Conservation (phyloP, 768 basidiomycete genomes). For the Cytidiella melzeri region DNA sequence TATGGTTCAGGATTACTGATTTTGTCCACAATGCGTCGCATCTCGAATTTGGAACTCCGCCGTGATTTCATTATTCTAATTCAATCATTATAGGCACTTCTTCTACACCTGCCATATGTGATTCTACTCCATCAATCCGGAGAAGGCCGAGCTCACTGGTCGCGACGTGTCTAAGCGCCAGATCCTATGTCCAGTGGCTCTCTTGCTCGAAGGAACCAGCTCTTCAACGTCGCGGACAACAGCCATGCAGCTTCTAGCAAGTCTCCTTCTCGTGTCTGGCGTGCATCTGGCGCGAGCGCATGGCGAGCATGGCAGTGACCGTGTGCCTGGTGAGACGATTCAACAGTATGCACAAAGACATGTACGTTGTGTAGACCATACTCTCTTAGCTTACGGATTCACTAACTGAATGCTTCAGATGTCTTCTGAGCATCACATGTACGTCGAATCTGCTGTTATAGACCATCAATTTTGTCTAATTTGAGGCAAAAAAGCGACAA, state of each 20-base stretch:
- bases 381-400: neutral
- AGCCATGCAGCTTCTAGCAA: conserved; percentile 45
- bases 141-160: neutral
- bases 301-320: conserved; percentile 54
- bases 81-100: no score
- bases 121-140: neutral
- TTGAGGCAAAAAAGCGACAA: conserved; percentile 53
- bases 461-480: no score
- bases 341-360: conserved; percentile 86
- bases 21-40: no score
- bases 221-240: no score
- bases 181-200: neutral
- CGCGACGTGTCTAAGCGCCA: conserved; percentile 8
- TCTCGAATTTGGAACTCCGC: no score
- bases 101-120: conserved; percentile 1
- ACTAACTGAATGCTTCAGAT: conserved; percentile 64
- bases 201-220: no score
- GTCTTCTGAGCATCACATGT: conserved; percentile 88
- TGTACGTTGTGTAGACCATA: conserved; percentile 46
- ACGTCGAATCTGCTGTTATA: no score
- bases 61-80: no score
- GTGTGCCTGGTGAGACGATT: conserved; percentile 52
- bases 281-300: conserved; percentile 40
- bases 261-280: conserved; percentile 33
- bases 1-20: no score